Evolutionary conservation across 768 basidiomycete genomes (phyloP), one percentile per base, ranked within the genome.

Genomic region (Pulveroboletus sp.): DNA sequence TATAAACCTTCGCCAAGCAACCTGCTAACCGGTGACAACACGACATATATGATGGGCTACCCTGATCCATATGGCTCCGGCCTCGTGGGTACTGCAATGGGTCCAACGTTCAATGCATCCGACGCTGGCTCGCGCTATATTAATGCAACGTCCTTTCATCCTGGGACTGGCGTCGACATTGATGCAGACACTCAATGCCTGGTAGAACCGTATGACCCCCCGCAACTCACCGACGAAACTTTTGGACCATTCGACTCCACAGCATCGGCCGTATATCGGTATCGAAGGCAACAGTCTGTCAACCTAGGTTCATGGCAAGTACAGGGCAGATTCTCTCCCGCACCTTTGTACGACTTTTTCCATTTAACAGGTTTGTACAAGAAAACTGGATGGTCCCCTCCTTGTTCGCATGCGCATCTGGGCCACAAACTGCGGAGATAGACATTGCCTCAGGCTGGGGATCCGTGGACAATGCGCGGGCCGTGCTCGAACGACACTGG

Each of bases 381-480:
- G 86, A 90, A 63, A 68, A 74, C 19, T 90, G 87, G 85, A 86
- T 89, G 81, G 78, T 78, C 1, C 82, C 84, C 4, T 82, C 82
- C 27, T 47, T 84, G 24, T 88, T 86, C 60, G 55, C 58, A 5
- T 82, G 82, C 47, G 84, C 85, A 4, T 60, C 71, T 19, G 83
- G 75, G 4, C 56, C 70, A 13, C 69, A 72, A 56, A 57, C 67
- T 2, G 75, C 84, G 2, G 87, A 88, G 60, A 62, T 82, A 31
- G 85, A 87, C 60, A 77, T 89, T 34, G 84, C 86, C 6, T 73
- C 68, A 16, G 85, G 85, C 3, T 87, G 59, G 59, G 51, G 56
- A 10, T 61, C 59, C 11, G 11, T 42, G 8, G 57, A 65, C 2
- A 60, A 59, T 51, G 78, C 82, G 38, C 75, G 74, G 9, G 67